These are phyloP conservation scores for Pichia sp. DNA, from an alignment of 1,139 yeast genomes.

Conservation along the genomic window DNA sequence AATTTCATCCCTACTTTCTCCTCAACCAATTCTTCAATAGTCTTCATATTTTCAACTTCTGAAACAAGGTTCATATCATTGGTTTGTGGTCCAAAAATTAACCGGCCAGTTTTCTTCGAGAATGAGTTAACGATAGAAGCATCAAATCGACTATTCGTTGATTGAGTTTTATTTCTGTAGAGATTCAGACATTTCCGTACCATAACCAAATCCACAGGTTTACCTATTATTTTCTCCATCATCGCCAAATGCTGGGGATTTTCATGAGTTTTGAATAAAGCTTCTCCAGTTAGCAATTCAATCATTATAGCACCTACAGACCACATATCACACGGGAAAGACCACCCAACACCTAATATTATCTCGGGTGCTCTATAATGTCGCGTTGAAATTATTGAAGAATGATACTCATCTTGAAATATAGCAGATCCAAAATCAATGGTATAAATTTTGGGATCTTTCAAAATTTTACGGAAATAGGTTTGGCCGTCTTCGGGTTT, in stretches of 20 bases:
- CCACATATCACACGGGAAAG: constrained; percentile 93
- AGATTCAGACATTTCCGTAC: constrained; percentile 27
- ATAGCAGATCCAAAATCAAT: constrained; percentile 97
- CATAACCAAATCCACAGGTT: constrained; percentile 27
- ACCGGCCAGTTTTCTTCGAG: constrained; percentile 23
- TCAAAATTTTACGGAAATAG: constrained; percentile 33
- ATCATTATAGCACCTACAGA: constrained; percentile 90
- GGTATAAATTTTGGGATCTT: constrained; percentile 74
- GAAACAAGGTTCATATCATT: constrained; percentile 42
- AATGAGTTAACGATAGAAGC: constrained; percentile 24
- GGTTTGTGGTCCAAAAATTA: constrained; percentile 25
- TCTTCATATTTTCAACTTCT: constrained; percentile 45
- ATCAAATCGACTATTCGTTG: constrained; percentile 18
- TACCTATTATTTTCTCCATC: constrained; percentile 74
- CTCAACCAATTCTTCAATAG: constrained; percentile 42
- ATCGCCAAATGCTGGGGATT: constrained; percentile 89
- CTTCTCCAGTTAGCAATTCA: constrained; percentile 92
- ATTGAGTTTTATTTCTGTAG: constrained; percentile 16
- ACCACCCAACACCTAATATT: constrained; percentile 89
- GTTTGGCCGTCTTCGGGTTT: constrained; percentile 8
- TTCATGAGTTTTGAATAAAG: constrained; percentile 90
- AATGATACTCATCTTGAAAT: constrained; percentile 89
- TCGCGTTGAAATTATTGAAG: constrained; percentile 85
- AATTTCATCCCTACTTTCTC: constrained; percentile 28
- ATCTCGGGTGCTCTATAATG: constrained; percentile 98